These are phyloP conservation scores for Cicer pinnatifidum DNA, from an alignment of 306 rosid species.

Conservation along the genomic window DNA sequence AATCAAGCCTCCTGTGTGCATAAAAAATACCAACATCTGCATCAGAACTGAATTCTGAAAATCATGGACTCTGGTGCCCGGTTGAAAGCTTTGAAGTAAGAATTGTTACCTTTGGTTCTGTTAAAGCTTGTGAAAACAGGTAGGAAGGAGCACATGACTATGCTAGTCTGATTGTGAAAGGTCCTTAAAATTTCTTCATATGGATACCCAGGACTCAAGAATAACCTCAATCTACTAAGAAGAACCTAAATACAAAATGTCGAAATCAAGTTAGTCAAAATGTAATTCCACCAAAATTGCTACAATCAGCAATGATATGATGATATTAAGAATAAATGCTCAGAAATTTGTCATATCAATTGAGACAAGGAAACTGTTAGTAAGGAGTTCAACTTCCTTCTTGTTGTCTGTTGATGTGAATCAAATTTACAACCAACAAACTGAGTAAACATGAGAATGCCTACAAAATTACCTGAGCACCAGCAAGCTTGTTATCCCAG, in stretches of 20 bases:
- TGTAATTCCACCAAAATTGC: slow-evolving; percentile 7
- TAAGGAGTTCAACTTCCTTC: not conserved
- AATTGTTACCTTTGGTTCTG: slow-evolving; percentile 81
- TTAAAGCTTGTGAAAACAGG: slow-evolving; percentile 89
- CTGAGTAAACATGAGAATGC: not conserved
- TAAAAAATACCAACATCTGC: slow-evolving; percentile 30
- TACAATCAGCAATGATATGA: not conserved
- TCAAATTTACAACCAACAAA: slow-evolving; percentile 30
- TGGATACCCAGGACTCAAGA: slow-evolving; percentile 99
- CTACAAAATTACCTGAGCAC: slow-evolving; percentile 78
- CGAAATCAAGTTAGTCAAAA: slow-evolving; percentile 36
- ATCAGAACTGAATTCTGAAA: slow-evolving; percentile 25
- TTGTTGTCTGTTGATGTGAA: not conserved
- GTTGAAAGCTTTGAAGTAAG: slow-evolving; percentile 23
- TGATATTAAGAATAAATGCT: not conserved
- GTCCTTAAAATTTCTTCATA: slow-evolving; percentile 94
- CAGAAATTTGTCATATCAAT: slow-evolving; percentile 17
- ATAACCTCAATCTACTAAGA: slow-evolving; percentile 92
- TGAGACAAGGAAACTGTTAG: not conserved
- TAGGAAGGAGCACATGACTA: slow-evolving; percentile 91
- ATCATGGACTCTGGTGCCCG: not conserved
- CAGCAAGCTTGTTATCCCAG: slow-evolving; percentile 99
- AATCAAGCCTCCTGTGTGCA: slow-evolving; percentile 79
- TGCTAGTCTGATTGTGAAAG: slow-evolving; percentile 93
- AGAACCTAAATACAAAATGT: slow-evolving; percentile 67